Evolutionary conservation across 148 eudicot species (phyloP), one percentile per base, ranked within the genome.

Genomic region (Polygonum maritimum): DNA sequence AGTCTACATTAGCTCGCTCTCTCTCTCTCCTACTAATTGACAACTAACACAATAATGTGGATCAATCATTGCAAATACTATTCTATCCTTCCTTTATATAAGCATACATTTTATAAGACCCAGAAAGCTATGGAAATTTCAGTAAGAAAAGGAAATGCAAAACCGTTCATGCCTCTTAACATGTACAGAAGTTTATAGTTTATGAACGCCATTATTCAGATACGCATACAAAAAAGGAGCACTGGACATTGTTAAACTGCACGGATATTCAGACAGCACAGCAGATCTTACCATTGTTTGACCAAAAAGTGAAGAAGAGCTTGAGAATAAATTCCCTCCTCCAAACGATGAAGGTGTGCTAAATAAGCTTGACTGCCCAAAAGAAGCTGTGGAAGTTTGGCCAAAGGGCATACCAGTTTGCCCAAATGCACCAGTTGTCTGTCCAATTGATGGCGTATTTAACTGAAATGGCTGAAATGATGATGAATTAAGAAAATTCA

Each of bases 401-500:
- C 88, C 89, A 77, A 89, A 87, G 73, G 90, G 21, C 35, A 92
- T 79, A 63, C 78, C 78, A 71, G 83, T 82, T 83, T 90, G 98
- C 69, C 92, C 94, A 81, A 92, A 90, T 72, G 78, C 78, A 76
- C 89, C 77, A 76, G 80, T 85, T 47, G 86, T 81, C 84, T 86
- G 97, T 58, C 93, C 94, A 81, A 90, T 83, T 65, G 97, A 75
- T 79, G 96, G 92, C 21, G 92, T 71, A 71, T 88, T 36, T 55
- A 97, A 84, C 86, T 90, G 98, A 80, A 90, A 92, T 44, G 87
- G 77, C 69, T 63, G 69, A 9, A 91, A 83, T 18, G 97, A 74
- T 80, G 96, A 74, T 81, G 96, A 82, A 81, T 81, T 90, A 15
- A 85, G 90, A 81, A 90, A 93, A 55, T 76, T 86, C 78, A 90